A percentile compares a stretch with the other conserved stretches of the same genome.
Evolutionary conservation across 495 filamentous ascomycete species (phyloP).

Genomic region (Penicillium longicatenatum): DNA sequence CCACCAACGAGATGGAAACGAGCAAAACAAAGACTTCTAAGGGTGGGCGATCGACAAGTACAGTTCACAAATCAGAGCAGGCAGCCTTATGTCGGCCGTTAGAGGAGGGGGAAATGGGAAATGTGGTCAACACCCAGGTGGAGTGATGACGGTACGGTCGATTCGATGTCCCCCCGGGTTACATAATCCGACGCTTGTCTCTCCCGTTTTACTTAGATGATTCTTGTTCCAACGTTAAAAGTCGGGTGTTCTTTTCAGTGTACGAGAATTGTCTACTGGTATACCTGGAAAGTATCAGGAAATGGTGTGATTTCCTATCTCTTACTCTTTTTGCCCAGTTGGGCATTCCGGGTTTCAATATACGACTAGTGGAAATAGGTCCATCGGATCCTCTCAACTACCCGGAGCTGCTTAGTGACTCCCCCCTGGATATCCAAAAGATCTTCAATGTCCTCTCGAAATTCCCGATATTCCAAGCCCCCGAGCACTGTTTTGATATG

Average conservation of each 20-base stretch:
- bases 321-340: background rate
- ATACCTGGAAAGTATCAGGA: too few species aligned
- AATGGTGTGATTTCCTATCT: background rate
- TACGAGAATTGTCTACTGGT: background rate
- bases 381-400: conserved; percentile 82
- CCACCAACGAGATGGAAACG: background rate
- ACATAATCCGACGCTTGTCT: conserved; percentile 21
- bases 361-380: conserved; percentile 64
- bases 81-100: background rate
- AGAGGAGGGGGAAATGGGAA: conserved; percentile 11
- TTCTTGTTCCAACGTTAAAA: background rate
- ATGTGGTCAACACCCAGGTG: conserved; percentile 23
- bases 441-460: conserved; percentile 82
- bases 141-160: conserved; percentile 32
- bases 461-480: conserved; percentile 71
- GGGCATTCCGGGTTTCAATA: background rate
- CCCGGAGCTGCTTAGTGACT: conserved; percentile 69
- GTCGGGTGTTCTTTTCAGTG: background rate
- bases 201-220: background rate
- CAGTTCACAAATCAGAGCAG: conserved; percentile 1
- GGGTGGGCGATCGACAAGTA: background rate
- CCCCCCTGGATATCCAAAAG: conserved; percentile 74
- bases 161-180: conserved; percentile 17
- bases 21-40: background rate
- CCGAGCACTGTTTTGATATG: conserved; percentile 66